These are phyloP conservation scores for Dothideomycetes sp. DNA, from an alignment of 2,329 filamentous ascomycete genomes.

Conservation along the genomic window DNA sequence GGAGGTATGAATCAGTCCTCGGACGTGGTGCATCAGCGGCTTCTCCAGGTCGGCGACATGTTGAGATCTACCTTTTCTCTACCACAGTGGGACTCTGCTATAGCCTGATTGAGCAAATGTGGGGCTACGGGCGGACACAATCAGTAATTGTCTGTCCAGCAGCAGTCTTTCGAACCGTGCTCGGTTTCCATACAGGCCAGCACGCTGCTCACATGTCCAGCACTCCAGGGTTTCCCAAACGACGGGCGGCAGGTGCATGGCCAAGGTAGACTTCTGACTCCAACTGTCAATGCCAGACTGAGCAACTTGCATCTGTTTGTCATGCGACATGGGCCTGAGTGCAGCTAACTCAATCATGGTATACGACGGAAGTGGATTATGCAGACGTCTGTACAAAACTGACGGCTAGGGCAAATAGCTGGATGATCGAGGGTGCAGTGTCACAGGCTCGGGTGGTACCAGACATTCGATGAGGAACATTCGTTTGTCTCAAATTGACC, in stretches of 20 bases:
- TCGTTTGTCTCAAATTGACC: constrained; percentile 9
- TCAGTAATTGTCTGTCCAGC: too few species aligned
- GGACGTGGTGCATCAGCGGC: too few species aligned
- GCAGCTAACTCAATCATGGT: background rate
- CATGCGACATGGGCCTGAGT: background rate
- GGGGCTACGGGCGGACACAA: background rate
- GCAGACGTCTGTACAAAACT: constrained; percentile 7
- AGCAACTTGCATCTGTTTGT: constrained; percentile 9
- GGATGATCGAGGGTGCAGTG: constrained; percentile 4
- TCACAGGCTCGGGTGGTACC: constrained; percentile 6
- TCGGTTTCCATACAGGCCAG: background rate
- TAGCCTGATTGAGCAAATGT: too few species aligned
- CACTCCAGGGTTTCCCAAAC: background rate
- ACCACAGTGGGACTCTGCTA: too few species aligned
- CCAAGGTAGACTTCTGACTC: too few species aligned
- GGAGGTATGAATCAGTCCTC: background rate
- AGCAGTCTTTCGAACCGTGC: background rate
- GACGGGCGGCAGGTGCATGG: background rate
- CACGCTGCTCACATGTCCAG: background rate
- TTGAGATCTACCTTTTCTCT: too few species aligned
- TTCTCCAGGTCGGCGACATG: too few species aligned
- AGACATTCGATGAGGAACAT: too few species aligned
- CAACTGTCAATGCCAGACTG: background rate
- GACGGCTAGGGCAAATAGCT: constrained; percentile 1
- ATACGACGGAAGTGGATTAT: constrained; percentile 1